Percentiles rank a stretch among this genome's conserved stretches.
phyloP scores from a whole-genome alignment of 2,329 filamentous ascomycete species.

The Exserohilum rostratum region DNA sequence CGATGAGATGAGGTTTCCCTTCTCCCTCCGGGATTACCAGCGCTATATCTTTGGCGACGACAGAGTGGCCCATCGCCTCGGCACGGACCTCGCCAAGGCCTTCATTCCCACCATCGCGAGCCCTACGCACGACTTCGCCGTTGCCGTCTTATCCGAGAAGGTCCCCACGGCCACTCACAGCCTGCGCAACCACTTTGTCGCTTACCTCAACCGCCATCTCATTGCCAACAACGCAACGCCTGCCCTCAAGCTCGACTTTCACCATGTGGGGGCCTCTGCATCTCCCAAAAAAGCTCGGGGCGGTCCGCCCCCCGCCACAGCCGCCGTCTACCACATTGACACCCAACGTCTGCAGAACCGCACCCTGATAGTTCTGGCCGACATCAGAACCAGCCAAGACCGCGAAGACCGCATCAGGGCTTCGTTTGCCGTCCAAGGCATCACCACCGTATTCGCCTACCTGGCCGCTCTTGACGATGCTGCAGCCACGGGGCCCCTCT shows the following conservation, averaged over 20 bases:
- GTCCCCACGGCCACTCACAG: slow-evolving; percentile 30
- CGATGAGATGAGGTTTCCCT: slow-evolving; percentile 23
- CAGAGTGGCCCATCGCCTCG: slow-evolving; percentile 30
- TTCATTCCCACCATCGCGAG: slow-evolving; percentile 27
- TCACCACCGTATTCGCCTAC: slow-evolving; percentile 25
- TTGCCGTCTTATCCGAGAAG: slow-evolving; percentile 33
- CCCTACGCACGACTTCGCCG: slow-evolving; percentile 20
- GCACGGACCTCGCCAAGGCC: slow-evolving; percentile 35
- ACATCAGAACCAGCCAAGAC: slow-evolving; percentile 23
- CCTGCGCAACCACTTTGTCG: slow-evolving; percentile 30
- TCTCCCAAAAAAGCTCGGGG: slow-evolving; percentile 8
- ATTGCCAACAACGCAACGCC: slow-evolving; percentile 23
- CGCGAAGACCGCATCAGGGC: slow-evolving; percentile 19
- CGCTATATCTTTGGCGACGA: slow-evolving; percentile 35
- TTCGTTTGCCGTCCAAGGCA: slow-evolving; percentile 15
- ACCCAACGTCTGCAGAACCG: slow-evolving; percentile 17
- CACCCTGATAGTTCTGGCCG: slow-evolving; percentile 23
- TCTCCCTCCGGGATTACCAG: slow-evolving; percentile 30
- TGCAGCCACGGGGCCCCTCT: slow-evolving; percentile 10
- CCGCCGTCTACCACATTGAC: slow-evolving; percentile 23
- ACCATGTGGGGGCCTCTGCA: slow-evolving; percentile 4
- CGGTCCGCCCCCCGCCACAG: slow-evolving; percentile 14
- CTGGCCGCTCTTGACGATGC: slow-evolving; percentile 17
- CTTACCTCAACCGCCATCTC: slow-evolving; percentile 31
- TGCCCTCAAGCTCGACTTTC: slow-evolving; percentile 28